Base-by-base conservation (phyloP, 1,284 basidiomycete species). In the Porogramme epimiltina region DNA sequence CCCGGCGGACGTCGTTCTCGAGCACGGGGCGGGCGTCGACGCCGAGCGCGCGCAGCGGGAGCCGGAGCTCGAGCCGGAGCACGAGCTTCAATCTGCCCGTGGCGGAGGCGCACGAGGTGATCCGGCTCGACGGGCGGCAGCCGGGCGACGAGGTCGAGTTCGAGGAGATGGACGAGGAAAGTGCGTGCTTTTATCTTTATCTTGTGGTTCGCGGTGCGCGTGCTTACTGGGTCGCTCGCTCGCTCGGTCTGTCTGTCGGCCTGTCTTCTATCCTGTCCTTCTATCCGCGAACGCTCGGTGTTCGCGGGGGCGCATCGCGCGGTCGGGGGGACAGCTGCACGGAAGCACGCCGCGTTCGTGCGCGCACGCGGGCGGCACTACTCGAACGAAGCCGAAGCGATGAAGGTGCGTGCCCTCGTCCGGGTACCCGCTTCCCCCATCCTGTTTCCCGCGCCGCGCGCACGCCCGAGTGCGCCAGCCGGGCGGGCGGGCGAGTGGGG, bases 311-410 rank as follows among this genome's bases (percentile, higher is more conserved):
- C 20, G 40, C n/a, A 20, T 19, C 28, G 25, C 20, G 52, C 16
- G 4, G 22, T 51, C 51, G 24, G 26, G 40, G 5, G 18, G 20
- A 24, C 61, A 92, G 88, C 90, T 52, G 85, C 83, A 49, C 88
- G 81, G 40, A 92, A 92, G 70, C 91, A 93, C 65, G 86, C 84
- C 24, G 92, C 81, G 40, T 95, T 95, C 66, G 77, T 93, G 50
- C 82, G 83, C 62, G 91, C 91, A 51, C 81, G 92, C 33, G 89
- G 88, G 49, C 77, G 86, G 52, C 93, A 95, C 69, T 95, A 95
- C 65, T 92, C 91, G 3, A 93, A 94, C 51, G 93, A 95, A 70
- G 93, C 91, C 1, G 90, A 93, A 65, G 93, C 91, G 28, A 93
- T 95, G 90, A 92, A 91, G 83, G 89, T 87, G 42, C 46, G 57